Conservation (phyloP, 495 filamentous ascomycete species). For the Penicillium odoratum region DNA sequence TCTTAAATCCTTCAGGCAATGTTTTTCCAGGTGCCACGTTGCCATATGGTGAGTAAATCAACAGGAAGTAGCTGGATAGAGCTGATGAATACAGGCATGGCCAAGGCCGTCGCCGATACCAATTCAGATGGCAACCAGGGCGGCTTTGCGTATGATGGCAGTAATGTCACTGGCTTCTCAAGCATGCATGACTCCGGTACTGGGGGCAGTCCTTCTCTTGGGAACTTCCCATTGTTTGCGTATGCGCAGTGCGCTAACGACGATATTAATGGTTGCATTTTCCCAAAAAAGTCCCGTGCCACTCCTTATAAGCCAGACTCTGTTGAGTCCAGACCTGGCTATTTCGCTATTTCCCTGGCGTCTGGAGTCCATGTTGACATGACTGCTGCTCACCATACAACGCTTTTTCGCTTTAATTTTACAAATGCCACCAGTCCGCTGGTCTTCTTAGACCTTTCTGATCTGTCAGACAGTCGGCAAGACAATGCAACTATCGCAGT, state of each 20-base stretch:
- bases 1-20: slow-evolving; percentile 40
- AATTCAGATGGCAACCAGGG: slow-evolving; percentile 65
- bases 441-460: slow-evolving; percentile 67
- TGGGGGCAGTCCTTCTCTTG: slow-evolving; percentile 69
- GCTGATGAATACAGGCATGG: slow-evolving; percentile 47
- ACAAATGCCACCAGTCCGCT: slow-evolving; percentile 51
- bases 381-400: slow-evolving; percentile 61
- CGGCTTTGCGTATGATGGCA: slow-evolving; percentile 69
- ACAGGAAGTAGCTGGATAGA: no score
- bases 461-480: slow-evolving; percentile 65
- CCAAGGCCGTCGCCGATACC: slow-evolving; percentile 77
- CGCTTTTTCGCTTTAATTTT: slow-evolving; percentile 67
- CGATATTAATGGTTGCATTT: slow-evolving; percentile 65
- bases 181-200: slow-evolving; percentile 75
- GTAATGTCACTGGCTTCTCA: slow-evolving; percentile 69
- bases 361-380: slow-evolving; percentile 63
- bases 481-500: slow-evolving; percentile 63
- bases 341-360: slow-evolving; percentile 64
- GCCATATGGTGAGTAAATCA: slow-evolving; percentile 48
- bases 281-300: slow-evolving; percentile 55
- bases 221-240: slow-evolving; percentile 75
- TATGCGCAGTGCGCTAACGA: slow-evolving; percentile 62
- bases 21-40: slow-evolving; percentile 76
- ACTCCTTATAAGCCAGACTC: slow-evolving; percentile 49
- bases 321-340: slow-evolving; percentile 67